These are phyloP conservation scores for Lachnellula cervina DNA, from an alignment of 2,329 filamentous ascomycete species.

Conservation along the genomic window DNA sequence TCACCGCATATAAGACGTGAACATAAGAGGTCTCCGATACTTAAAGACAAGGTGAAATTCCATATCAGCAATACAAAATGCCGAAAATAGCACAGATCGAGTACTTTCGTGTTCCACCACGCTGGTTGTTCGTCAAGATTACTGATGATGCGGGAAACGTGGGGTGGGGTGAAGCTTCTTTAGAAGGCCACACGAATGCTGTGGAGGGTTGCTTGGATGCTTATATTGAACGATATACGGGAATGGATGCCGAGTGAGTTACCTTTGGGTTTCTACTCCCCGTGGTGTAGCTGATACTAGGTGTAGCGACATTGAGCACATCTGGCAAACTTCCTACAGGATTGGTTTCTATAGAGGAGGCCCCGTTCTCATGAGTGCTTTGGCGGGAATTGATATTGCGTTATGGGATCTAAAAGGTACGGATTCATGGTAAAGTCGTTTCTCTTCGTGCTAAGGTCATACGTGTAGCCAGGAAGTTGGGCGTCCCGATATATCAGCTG, in stretches of 20 bases:
- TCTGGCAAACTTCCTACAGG: conserved; percentile 72
- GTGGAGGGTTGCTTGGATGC: conserved; percentile 70
- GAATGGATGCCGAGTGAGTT: conserved; percentile 64
- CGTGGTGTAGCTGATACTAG: not conserved
- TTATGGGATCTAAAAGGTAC: conserved; percentile 37
- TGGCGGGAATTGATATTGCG: conserved; percentile 74
- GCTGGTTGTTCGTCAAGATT: conserved; percentile 76
- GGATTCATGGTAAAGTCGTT: not conserved
- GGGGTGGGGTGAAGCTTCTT: conserved; percentile 71
- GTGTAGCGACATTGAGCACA: conserved; percentile 67
- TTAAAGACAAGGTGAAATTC: not conserved
- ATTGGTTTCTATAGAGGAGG: conserved; percentile 72
- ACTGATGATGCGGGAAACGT: conserved; percentile 58
- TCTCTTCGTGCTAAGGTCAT: not conserved
- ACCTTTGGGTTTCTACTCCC: not conserved
- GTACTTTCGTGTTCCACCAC: conserved; percentile 69
- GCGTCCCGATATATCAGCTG: conserved; percentile 67
- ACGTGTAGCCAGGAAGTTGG: conserved; percentile 46
- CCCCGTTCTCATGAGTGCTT: conserved; percentile 73
- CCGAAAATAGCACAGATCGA: conserved; percentile 61
- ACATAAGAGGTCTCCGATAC: not conserved
- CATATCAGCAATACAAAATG: conserved; percentile 38
- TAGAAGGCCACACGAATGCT: conserved; percentile 69
- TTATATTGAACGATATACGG: conserved; percentile 56
- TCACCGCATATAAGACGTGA: not conserved